Base-by-base conservation (phyloP, 2,329 filamentous ascomycete genomes). In the Ramularia collo-cygni region DNA sequence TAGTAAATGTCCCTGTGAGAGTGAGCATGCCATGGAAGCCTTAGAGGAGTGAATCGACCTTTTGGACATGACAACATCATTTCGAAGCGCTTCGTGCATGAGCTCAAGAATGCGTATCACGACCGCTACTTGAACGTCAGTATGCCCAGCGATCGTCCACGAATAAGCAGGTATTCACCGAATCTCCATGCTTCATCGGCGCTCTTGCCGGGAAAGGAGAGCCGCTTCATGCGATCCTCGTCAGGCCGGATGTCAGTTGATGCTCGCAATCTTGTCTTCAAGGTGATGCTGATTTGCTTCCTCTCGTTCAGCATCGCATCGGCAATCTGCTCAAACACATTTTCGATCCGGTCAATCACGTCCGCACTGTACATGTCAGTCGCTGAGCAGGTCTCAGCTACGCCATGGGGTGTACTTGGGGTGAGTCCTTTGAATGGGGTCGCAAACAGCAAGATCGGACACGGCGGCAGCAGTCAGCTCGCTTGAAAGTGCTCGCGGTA, bases 1-100 rank as follows among this genome's bases (percentile, higher is more conserved):
- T 93, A 93, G 60, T 81, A 93, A 3, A 93, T 79, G 54, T 85
- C 84, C 46, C 85, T 90, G 44, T 19, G 3, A 16, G 10, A 32
- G 30, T 30, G 32, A 16, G 12, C 24, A 26, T 3, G 9, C n/a
- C 17, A 4, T n/a, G 10, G 30, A 19, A 26, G 4, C 8, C n/a
- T 29, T 9, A 18, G 7, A 15, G 3, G 12, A 14, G 12, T 14
- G 24, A 18, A 26, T 9, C 32, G 52, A 76, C 76, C 76, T 68
- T 56, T 80, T 81, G 0, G 75, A 77, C 43, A 77, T 64, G 8
- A 70, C 55, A 13, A 66, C 56, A 30, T 71, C 64, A 2, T 64
- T 63, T 6, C 64, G 52, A 14, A 80, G 59, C 4, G 72, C 70
- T 45, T 71, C 64, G 26, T 76, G 69, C 36, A 81, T 66, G 12